Evolutionary conservation across 106 monocot genomes (phyloP).

Genomic region (Acorus calamus): DNA sequence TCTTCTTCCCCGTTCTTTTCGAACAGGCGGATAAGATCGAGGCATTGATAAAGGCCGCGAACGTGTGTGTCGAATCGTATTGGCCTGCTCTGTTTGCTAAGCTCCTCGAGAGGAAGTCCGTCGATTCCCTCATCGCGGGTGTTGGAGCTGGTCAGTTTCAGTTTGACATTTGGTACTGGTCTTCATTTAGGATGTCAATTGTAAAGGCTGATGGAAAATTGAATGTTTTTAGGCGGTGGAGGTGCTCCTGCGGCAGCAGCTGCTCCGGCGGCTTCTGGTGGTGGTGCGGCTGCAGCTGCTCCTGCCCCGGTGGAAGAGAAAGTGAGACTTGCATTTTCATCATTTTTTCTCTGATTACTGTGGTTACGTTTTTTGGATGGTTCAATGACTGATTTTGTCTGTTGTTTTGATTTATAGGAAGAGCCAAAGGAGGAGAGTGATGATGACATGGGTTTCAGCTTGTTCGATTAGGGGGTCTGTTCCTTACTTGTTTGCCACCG

Average conservation of each 20-base stretch:
- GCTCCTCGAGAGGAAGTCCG: conserved; percentile 49
- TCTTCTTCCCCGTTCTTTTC: background rate
- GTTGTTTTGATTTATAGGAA: no score
- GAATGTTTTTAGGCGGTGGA: conserved; percentile 47
- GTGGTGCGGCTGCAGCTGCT: conserved; percentile 27
- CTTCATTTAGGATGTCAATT: no score
- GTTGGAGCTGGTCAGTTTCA: conserved; percentile 37
- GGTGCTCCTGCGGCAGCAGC: conserved; percentile 34
- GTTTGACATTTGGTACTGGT: background rate
- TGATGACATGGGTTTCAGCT: no score
- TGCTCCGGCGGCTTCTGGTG: conserved; percentile 32
- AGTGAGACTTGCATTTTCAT: no score
- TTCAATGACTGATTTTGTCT: no score
- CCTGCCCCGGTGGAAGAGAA: conserved; percentile 42
- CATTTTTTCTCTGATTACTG: no score
- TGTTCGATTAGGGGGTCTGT: no score
- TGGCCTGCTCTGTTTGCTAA: conserved; percentile 64
- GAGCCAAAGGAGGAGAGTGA: no score
- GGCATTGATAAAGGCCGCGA: conserved; percentile 43
- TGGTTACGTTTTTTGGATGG: no score
- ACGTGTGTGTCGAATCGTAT: conserved; percentile 45
- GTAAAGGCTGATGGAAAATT: no score
- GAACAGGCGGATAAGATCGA: conserved; percentile 51
- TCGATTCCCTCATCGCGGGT: conserved; percentile 57
- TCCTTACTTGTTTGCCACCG: no score